A percentile compares a stretch with the other conserved stretches of the same genome.
These are phyloP conservation scores for Herpetomonas muscarum DNA, from an alignment of 208 protist species.

Conservation along the genomic window DNA sequence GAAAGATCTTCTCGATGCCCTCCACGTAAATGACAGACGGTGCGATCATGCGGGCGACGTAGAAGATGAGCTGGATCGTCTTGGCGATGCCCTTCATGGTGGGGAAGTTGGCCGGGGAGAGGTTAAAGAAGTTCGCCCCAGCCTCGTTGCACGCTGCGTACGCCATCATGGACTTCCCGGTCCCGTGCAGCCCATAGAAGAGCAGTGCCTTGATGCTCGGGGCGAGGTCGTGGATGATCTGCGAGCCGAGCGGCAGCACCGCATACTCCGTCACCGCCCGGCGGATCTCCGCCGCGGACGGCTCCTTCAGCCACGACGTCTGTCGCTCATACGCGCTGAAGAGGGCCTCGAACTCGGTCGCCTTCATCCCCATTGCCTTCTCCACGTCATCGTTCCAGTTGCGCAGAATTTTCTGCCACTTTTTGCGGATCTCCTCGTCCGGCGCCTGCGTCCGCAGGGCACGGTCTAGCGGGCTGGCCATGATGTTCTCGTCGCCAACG, in stretches of 20 bases:
- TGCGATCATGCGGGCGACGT: conserved; percentile 80
- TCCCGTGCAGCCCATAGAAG: conserved; percentile 81
- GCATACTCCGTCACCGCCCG: conserved; percentile 69
- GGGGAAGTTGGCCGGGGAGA: conserved; percentile 85
- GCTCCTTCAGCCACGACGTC: conserved; percentile 61
- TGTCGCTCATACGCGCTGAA: conserved; percentile 67
- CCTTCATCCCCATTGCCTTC: conserved; percentile 62
- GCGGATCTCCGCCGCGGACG: conserved; percentile 79
- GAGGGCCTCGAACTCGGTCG: conserved; percentile 70
- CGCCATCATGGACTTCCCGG: conserved; percentile 90
- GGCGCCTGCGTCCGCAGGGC: conserved; percentile 32
- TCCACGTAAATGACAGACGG: conserved; percentile 94
- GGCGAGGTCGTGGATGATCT: conserved; percentile 85
- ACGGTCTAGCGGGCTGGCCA: conserved; percentile 52
- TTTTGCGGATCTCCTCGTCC: conserved; percentile 82
- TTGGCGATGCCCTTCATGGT: conserved; percentile 63
- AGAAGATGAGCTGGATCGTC: conserved; percentile 88
- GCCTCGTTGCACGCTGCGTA: conserved; percentile 84
- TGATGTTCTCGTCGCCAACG: conserved; percentile 56
- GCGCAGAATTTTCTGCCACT: conserved; percentile 80
- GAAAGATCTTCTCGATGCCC: conserved; percentile 86
- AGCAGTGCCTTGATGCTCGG: conserved; percentile 63
- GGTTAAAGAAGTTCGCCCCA: conserved; percentile 90
- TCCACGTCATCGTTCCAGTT: conserved; percentile 79
- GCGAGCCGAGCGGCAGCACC: conserved; percentile 87